Base-by-base conservation (phyloP, 805 yeast genomes). In the Ogataea salicorniae region DNA sequence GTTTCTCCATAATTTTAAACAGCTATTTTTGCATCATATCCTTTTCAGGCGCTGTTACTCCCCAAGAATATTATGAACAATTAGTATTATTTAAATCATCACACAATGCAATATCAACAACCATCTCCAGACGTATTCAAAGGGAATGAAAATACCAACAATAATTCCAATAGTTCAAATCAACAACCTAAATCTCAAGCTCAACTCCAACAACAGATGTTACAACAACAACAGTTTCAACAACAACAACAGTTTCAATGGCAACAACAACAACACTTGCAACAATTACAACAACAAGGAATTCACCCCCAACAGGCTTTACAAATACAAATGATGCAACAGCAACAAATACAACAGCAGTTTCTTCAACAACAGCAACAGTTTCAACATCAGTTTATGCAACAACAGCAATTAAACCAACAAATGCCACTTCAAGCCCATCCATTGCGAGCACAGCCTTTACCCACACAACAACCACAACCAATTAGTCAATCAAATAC, bases 241-340 rank as follows among this genome's bases (percentile, higher is more conserved):
- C 45, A 37, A 8, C 42, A 37, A 41, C 45, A 37, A 33, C 43
- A 36, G 23, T 39, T 29, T 6, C 39, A 33, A 13, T 29, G 23
- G 17, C 44, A 42, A n/a, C 39, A 23, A 7, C 40, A 43, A 15
- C 37, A 43, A 17, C 41, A 37, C 17, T 11, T 22, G 15, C 39
- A 42, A 18, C 37, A 16, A 15, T 18, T 16, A 4, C 44, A 34
- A 9, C 38, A 20, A 20, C 37, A 42, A 15, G 26, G 22, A 7
- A 18, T 37, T 9, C 43, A 34, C 18, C 43, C n/a, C 13, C 43
- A 34, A 20, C 26, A 18, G 11, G 40, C 17, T 17, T 37, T 39
- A 9, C 50, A 47, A 39, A 35, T 18, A 20, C 33, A 42, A 16
- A 37, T 18, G 20, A 33, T 14, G n/a, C 45, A 37, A 23, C 37